Percentiles rank a stretch among this genome's conserved stretches.
Evolutionary conservation across 768 basidiomycete species (phyloP).

Genomic region (Hygrocybe punicea): DNA sequence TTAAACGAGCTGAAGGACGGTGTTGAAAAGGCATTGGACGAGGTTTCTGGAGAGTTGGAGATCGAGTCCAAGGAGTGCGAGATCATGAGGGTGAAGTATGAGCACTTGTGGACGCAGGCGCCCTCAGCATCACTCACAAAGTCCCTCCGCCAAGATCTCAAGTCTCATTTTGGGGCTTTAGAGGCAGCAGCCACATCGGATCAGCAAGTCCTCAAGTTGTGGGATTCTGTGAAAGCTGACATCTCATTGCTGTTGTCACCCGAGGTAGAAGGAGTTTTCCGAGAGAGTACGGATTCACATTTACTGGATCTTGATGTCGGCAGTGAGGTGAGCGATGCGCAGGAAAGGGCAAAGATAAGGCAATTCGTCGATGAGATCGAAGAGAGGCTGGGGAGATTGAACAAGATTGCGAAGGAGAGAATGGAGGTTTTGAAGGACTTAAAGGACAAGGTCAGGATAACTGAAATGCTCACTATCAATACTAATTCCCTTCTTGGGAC

Average conservation of each 20-base stretch:
- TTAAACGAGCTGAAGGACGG: slow-evolving; percentile 56
- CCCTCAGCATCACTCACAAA: slow-evolving; percentile 76
- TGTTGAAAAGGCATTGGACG: slow-evolving; percentile 61
- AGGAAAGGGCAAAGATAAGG: slow-evolving; percentile 65
- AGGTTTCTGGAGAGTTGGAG: slow-evolving; percentile 65
- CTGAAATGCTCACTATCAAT: neutral
- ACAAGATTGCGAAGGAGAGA: slow-evolving; percentile 81
- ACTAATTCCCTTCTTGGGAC: neutral
- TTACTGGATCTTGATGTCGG: slow-evolving; percentile 68
- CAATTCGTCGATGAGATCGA: slow-evolving; percentile 71
- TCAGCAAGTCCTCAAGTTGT: slow-evolving; percentile 65
- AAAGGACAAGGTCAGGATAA: slow-evolving; percentile 78
- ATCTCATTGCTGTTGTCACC: slow-evolving; percentile 59
- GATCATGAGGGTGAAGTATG: slow-evolving; percentile 80
- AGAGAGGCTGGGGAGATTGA: slow-evolving; percentile 70
- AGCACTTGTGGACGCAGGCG: slow-evolving; percentile 80
- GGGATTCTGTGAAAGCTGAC: slow-evolving; percentile 67
- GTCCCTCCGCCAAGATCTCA: slow-evolving; percentile 70
- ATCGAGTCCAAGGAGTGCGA: slow-evolving; percentile 86
- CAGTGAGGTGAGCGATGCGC: slow-evolving; percentile 57
- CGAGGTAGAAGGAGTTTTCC: slow-evolving; percentile 61
- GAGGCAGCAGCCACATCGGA: slow-evolving; percentile 80
- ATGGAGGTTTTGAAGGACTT: slow-evolving; percentile 87
- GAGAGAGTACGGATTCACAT: slow-evolving; percentile 42
- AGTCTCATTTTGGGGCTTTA: slow-evolving; percentile 65